Evolutionary conservation across 176 grass and related monocot species (phyloP), one percentile per base, ranked within the genome.

Genomic region (Dendrocalamus sinicus): DNA sequence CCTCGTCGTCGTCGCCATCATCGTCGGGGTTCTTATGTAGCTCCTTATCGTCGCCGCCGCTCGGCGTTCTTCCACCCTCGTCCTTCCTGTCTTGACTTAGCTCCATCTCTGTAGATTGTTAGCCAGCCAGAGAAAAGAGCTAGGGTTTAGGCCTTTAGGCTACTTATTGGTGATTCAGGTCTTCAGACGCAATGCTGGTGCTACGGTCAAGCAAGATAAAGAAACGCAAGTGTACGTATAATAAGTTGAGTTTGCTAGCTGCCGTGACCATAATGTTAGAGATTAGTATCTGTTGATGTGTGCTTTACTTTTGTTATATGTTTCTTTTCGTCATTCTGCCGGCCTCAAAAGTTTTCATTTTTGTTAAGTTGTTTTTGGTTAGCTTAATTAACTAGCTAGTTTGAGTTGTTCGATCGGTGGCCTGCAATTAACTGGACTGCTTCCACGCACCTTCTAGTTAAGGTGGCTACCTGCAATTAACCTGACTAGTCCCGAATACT

Each of bases 81-180:
- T 32, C 70, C 43, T 88, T 78, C 54, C 43, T 80, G 52, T 53
- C 77, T 47, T 46, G 52, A 7, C 26, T 44, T 30, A 23, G 37
- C 74, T 89, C 83, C 91, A 92, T 92, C 16, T 13, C 8, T 43
- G 4, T 2, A 61, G 58, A 61, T 61, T 4, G 58, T 28, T 63
- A 28, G 60, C 23, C 23, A 8, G 45, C 16, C 1, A 30, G 52
- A 58, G 62, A 23, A 7, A 13, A 44, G 72, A 71, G 13, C 46
- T 75, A 83, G 86, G 85, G 77, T 87, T 77, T 70, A 51, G 28
- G 55, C 19, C 22, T 87, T 70, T 70, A 51, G 20, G 55, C 19
- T 58, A n/a, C 9, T 58, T 58, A 20, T 22, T 9, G 19, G 54
- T 22, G 54, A 58, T 3, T 14, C 8, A 2, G 23, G 20, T 64